These are phyloP conservation scores for Mortierella claussenii DNA, from an alignment of 192 early-diverging fungal species.

Conservation along the genomic window DNA sequence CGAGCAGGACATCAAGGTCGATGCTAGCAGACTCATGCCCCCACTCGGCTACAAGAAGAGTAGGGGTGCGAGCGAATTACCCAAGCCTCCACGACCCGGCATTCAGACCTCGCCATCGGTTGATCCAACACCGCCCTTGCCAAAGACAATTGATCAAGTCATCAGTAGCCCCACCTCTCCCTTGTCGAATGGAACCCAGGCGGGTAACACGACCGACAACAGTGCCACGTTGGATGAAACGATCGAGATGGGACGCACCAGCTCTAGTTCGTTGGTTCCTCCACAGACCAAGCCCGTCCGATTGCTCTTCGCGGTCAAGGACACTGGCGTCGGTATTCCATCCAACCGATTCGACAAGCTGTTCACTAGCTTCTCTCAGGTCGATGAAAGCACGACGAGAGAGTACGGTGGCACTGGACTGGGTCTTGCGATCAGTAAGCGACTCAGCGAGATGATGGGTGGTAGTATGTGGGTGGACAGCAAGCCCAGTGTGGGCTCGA, in stretches of 20 bases:
- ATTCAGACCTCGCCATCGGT: background rate
- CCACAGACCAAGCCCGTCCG: slow-evolving; percentile 27
- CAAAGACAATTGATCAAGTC: background rate
- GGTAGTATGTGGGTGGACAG: slow-evolving; percentile 70
- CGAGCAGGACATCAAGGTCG: slow-evolving; percentile 2
- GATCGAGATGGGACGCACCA: background rate
- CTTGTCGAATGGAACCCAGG: background rate
- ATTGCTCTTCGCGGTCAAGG: slow-evolving; percentile 56
- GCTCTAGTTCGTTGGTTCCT: slow-evolving; percentile 5
- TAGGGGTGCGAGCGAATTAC: background rate
- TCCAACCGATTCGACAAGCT: slow-evolving; percentile 62
- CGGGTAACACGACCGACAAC: background rate
- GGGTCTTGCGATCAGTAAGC: slow-evolving; percentile 74
- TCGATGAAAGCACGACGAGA: slow-evolving; percentile 67
- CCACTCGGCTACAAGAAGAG: slow-evolving; percentile 1
- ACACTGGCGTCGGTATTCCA: slow-evolving; percentile 75
- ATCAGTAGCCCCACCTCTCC: background rate
- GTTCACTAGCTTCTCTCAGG: slow-evolving; percentile 73
- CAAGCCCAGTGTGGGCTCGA: slow-evolving; percentile 61
- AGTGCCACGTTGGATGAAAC: background rate
- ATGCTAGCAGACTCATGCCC: slow-evolving; percentile 12
- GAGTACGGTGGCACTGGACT: slow-evolving; percentile 71
- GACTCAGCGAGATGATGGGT: slow-evolving; percentile 71
- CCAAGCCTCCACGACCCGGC: background rate
- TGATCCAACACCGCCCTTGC: background rate